These are phyloP conservation scores for Pseudopyricularia javanii DNA, from an alignment of 2,329 filamentous ascomycete genomes.

Conservation along the genomic window DNA sequence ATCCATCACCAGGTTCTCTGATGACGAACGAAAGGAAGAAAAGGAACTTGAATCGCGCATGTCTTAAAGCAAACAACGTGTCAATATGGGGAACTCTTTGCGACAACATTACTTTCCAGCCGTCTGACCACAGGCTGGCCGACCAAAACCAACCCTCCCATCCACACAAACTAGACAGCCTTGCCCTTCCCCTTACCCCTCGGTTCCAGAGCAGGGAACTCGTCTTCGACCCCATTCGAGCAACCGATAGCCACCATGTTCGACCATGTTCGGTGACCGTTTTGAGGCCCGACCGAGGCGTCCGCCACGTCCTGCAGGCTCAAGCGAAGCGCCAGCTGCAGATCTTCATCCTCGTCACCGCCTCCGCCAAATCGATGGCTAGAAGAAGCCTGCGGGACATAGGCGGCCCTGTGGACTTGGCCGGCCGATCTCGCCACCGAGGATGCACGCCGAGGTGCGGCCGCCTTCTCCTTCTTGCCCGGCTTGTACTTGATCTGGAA, in stretches of 20 bases:
- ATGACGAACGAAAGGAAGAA: too few relatives aligned
- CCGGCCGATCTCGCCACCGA: conserved; percentile 16
- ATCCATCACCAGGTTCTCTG: too few relatives aligned
- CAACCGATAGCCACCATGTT: too few relatives aligned
- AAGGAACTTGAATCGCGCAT: too few relatives aligned
- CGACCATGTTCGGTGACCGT: neutral
- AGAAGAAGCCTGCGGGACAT: neutral
- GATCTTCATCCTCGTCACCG: conserved; percentile 34
- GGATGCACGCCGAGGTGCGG: conserved; percentile 4
- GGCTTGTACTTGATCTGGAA: conserved; percentile 27
- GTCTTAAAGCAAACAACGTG: too few relatives aligned
- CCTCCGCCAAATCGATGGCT: neutral
- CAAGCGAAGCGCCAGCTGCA: conserved; percentile 46
- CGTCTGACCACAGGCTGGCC: neutral
- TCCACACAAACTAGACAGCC: neutral
- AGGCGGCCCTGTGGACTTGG: conserved; percentile 12
- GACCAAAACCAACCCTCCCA: neutral
- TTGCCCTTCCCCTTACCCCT: conserved; percentile 26
- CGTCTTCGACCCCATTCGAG: conserved; percentile 11
- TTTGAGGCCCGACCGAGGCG: conserved; percentile 11
- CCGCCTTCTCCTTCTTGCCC: conserved; percentile 14
- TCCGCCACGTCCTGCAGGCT: conserved; percentile 39
- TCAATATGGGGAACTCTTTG: too few relatives aligned
- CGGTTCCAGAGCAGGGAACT: conserved; percentile 17
- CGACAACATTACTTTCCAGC: neutral